phyloP scores from a whole-genome alignment of 1,284 basidiomycete species.

The Vanrija sp. region DNA sequence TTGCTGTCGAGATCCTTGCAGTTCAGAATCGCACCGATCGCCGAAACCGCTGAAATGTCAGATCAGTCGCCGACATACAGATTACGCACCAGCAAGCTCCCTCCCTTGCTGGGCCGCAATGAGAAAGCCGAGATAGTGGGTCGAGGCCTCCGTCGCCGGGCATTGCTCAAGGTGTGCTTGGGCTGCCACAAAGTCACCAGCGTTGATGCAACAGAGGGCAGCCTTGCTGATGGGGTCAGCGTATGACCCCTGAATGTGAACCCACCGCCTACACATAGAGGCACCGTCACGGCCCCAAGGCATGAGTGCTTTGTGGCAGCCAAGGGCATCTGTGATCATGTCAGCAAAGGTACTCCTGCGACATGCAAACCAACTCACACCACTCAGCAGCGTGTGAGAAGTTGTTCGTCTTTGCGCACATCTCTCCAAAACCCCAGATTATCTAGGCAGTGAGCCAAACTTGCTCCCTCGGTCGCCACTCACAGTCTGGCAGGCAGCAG shows the following conservation, averaged over 20 bases:
- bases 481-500: constrained; percentile 9
- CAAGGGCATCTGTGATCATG: constrained; percentile 1
- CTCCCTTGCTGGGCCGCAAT: constrained; percentile 7
- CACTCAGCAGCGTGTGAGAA: constrained; percentile 9
- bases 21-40: constrained; percentile 11
- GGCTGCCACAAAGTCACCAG: neutral
- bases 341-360: neutral
- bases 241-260: no score
- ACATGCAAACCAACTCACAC: constrained; percentile 4
- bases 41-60: constrained; percentile 1
- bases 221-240: constrained; percentile 10
- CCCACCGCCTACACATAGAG: constrained; percentile 7
- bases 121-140: constrained; percentile 21
- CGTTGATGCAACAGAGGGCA: constrained; percentile 4
- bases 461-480: neutral
- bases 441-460: neutral
- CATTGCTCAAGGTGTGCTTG: constrained; percentile 6
- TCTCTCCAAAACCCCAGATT: constrained; percentile 10
- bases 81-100: neutral
- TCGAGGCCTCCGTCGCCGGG: constrained; percentile 11
- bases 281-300: constrained; percentile 1
- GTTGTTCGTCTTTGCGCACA: neutral
- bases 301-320: constrained; percentile 1
- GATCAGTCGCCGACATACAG: no score
- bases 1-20: constrained; percentile 18